Base-by-base conservation (phyloP, 352 stramenopile genomes). In the Globisporangium polare region DNA sequence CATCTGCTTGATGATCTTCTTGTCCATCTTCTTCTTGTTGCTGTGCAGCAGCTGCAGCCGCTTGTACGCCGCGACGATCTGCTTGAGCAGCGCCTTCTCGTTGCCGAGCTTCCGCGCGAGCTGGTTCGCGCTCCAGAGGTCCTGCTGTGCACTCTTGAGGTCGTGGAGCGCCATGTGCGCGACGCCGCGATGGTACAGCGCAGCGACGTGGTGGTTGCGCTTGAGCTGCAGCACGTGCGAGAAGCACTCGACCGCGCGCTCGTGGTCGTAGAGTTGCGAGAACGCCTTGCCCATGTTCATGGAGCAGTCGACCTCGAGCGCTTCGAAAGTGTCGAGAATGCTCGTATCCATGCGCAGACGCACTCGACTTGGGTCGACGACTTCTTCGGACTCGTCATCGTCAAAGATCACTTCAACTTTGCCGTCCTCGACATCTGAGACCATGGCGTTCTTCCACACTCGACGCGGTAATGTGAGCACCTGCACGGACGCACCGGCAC, bases 271-370 rank as follows among this genome's bases (percentile, higher is more conserved):
- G 22, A 94, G 57, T 50, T 78, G 77, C 52, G 73, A 60, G 41
- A 86, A 78, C 7, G 78, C 74, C 66, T 92, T 93, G 31, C 80
- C 86, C 75, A 90, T 89, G 59, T 94, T 94, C 86, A 94, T 91
- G 2, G 67, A 80, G 53, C 83, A 89, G 69, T 90, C 77, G 15
- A 89, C 77, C 15, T 68, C 58, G 24, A 93, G 50, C 0, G 73
- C 72, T 13, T 83, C 74, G 43, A 91, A 90, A 12, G 66, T 65
- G 46, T 66, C 59, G 20, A 90, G 64, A 27, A 80, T 51, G 15
- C 54, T 62, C 29, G 83, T 88, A 39, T 77, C 69, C 72, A 92
- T 76, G 5, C 78, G 80, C 43, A 91, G 54, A 18, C 77, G 71
- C 54, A 91, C 71, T 3, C 74, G 79, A 42, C 74, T 65, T 6